Base-by-base conservation (phyloP, 805 yeast species). In the Pichia sporocuriosa region DNA sequence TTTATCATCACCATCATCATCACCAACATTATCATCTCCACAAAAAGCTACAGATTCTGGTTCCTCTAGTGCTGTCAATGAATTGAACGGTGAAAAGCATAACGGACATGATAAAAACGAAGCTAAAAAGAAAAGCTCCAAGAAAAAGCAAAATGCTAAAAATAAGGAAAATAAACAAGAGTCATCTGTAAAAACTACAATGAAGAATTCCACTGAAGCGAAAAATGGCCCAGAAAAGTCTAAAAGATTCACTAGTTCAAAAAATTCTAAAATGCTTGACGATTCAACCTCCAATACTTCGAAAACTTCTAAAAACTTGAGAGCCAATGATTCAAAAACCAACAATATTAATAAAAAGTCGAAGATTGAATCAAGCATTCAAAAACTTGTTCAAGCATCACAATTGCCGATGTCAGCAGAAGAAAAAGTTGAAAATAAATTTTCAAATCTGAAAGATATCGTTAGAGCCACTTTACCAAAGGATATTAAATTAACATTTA, bases 401-500 rank as follows among this genome's bases (percentile, higher is more conserved):
- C 13, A 6, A 26, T 15, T 22, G 22, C 31, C 31, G 27, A 13
- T 17, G 8, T 15, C 26, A 2, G 35, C 16, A 7, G 44, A 40
- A 12, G 8, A 31, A 4, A 36, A 35, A 20, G 35, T 35, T 10
- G 44, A 40, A 31, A 33, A 30, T 13, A 47, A 51, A 15, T 37
- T 53, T 20, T 35, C 41, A 17, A 44, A 37, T 30, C 37, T 58
- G 10, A 49, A 52, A 15, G 33, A 47, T 4, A 42, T 58, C 13
- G 51, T 55, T 15, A 43, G 32, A 13, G 36, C 37, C 1, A 52
- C 58, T 1, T 46, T 57, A 1, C 53, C 56, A 9, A 26, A 29
- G 6, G 50, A 50, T n/a, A 41, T 51, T 2, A 48, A 50, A 28
- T 31, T 55, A 15, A 52, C 43, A 11, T 80, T 73, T 51, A 73